These are phyloP conservation scores for Mycena floridula DNA, from an alignment of 768 basidiomycete species.

Conservation along the genomic window DNA sequence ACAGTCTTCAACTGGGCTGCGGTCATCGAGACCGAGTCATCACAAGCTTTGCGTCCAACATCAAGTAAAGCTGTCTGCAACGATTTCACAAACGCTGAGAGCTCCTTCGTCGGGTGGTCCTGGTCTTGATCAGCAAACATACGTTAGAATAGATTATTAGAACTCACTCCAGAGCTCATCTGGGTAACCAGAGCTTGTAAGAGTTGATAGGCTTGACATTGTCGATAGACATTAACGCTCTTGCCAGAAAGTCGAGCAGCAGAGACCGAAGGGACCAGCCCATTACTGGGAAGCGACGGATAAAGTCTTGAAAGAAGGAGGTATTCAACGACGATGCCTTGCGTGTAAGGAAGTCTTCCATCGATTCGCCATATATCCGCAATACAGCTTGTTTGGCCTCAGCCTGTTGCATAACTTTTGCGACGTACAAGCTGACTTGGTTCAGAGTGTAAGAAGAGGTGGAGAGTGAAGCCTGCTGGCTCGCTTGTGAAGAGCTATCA, in stretches of 20 bases:
- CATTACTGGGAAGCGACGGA: constrained; percentile 53
- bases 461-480: no score
- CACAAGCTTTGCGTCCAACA: constrained; percentile 41
- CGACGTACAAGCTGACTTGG: constrained; percentile 63
- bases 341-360: constrained; percentile 71
- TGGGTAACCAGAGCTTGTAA: constrained; percentile 58
- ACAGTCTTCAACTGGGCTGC: constrained; percentile 74
- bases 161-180: constrained; percentile 40
- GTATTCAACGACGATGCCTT: constrained; percentile 75
- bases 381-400: constrained; percentile 41
- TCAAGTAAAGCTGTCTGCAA: constrained; percentile 46
- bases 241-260: constrained; percentile 48
- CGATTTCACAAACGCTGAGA: constrained; percentile 41
- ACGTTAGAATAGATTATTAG: no score
- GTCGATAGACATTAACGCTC: constrained; percentile 72
- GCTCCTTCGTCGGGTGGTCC: constrained; percentile 32
- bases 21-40: constrained; percentile 39
- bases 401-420: constrained; percentile 38
- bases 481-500: constrained; percentile 67
- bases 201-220: constrained; percentile 68
- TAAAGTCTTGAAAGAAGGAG: constrained; percentile 74
- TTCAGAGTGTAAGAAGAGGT: constrained; percentile 54
- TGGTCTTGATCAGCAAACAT: no score
- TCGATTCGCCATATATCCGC: constrained; percentile 55
- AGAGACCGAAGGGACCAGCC: constrained; percentile 63